Base-by-base conservation (phyloP, 2,329 filamentous ascomycete genomes). In the Microascus cirrosus region DNA sequence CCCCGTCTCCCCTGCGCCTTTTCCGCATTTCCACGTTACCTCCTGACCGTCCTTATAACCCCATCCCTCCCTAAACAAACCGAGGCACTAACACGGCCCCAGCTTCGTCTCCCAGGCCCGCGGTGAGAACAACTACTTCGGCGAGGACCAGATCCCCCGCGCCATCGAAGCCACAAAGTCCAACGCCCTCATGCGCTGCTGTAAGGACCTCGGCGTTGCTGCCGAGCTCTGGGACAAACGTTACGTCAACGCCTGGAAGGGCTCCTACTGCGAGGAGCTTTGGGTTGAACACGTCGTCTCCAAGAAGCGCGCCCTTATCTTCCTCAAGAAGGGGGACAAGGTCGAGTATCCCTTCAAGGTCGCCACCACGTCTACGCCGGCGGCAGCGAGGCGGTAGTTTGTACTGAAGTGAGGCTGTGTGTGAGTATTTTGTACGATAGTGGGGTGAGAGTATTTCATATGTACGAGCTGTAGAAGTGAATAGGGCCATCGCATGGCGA, bases 101-200 rank as follows among this genome's bases (percentile, higher is more conserved):
- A 96, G 93, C 61, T 87, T 96, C 63, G 89, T 97, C 52, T 91
- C 88, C 32, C 88, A 97, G 64, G 91, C 94, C 1, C 88, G 94
- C 63, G 94, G 94, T 68, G 94, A 97, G 73, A 93, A 96, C 76
- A 84, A 89, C 63, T 99, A 95, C 74, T 99, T 97, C 74, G 84
- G 82, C 64, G 82, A 90, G 36, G 92, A 96, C 64, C 87, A 88
- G 58, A 91, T 99, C 62, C 91, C 94, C 28, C 96, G 92, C 1
- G 92, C 94, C 10, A 92, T 92, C 60, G 94, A 99, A 74, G 94
- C 94, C 57, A 95, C 91, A 80, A 96, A 96, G 74, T 96, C 91
- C 62, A 99, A 99, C 69, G 94, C 94, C 13, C 79, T 99, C 63
- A 95, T 97, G 85, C 89, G 94, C 59, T 97, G 93, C 80, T 97